A percentile compares a stretch with the other conserved stretches of the same genome.
Conservation (phyloP, 495 filamentous ascomycete species). For the Aeminium ludgeri region DNA sequence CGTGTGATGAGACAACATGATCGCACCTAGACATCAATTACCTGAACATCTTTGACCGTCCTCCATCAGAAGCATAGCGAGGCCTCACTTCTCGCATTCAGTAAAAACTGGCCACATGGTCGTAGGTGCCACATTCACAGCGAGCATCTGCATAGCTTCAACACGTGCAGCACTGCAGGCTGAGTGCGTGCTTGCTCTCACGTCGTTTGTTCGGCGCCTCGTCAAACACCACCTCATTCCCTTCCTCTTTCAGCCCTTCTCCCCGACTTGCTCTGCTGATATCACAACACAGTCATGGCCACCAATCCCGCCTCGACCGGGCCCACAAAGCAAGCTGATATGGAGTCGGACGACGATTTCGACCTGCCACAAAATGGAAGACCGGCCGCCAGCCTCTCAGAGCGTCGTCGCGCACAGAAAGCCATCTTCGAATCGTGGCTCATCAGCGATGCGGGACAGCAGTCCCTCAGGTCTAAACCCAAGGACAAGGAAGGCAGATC, state of each 20-base stretch:
- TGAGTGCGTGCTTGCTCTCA: neutral
- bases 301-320: too few relatives aligned
- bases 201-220: neutral
- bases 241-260: too few relatives aligned
- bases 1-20: too few relatives aligned
- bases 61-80: too few relatives aligned
- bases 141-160: constrained; percentile 1
- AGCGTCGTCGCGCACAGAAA: constrained; percentile 17
- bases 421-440: constrained; percentile 27
- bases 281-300: too few relatives aligned
- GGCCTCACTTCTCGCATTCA: too few relatives aligned
- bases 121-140: too few relatives aligned
- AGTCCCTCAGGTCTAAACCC: constrained; percentile 5
- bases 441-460: constrained; percentile 24
- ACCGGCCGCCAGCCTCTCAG: neutral
- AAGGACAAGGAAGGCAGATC: neutral
- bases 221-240: too few relatives aligned
- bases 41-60: too few relatives aligned
- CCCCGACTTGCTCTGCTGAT: too few relatives aligned
- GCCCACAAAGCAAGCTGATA: neutral
- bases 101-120: too few relatives aligned
- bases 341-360: constrained; percentile 6
- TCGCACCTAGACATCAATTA: too few relatives aligned
- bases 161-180: constrained; percentile 3
- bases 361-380: constrained; percentile 1